A percentile compares a stretch with the other conserved stretches of the same genome.
Evolutionary conservation across 306 rosid species (phyloP).

Genomic region (Trichosanthes cucumerina): DNA sequence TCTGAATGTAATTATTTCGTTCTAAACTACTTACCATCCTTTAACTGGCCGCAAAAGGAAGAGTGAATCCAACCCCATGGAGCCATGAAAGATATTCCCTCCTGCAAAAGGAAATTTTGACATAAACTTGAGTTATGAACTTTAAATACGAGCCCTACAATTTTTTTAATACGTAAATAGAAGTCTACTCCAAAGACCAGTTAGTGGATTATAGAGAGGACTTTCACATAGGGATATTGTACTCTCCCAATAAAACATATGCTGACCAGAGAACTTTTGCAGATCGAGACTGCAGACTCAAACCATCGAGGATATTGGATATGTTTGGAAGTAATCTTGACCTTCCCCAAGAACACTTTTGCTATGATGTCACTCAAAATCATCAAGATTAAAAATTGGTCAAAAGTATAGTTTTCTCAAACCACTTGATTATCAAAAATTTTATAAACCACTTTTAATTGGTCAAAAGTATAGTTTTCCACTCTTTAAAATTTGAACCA

Average conservation of each 20-base stretch:
- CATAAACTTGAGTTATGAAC: not conserved
- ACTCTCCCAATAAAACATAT: not conserved
- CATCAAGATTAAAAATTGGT: too few species aligned
- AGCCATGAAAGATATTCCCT: conserved; percentile 85
- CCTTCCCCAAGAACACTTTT: not conserved
- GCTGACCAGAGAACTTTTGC: not conserved
- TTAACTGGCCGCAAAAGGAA: conserved; percentile 75
- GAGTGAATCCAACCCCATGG: conserved; percentile 86
- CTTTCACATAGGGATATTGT: not conserved
- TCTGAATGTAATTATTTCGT: too few species aligned
- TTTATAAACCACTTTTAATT: not conserved
- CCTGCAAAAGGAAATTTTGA: conserved; percentile 28
- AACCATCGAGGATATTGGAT: not conserved
- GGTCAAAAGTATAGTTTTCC: too few species aligned
- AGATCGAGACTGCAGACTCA: not conserved
- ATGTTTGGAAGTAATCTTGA: not conserved
- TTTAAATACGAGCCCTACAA: not conserved
- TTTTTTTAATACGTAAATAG: not conserved
- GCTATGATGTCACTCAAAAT: too few species aligned
- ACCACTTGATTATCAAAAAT: not conserved
- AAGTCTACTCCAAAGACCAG: not conserved
- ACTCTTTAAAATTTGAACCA: not conserved
- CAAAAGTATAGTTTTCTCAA: too few species aligned
- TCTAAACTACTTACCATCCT: conserved; percentile 53
- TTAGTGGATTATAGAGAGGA: not conserved